Evolutionary conservation across 768 basidiomycete genomes (phyloP).

Genomic region (Ramaria rubella): DNA sequence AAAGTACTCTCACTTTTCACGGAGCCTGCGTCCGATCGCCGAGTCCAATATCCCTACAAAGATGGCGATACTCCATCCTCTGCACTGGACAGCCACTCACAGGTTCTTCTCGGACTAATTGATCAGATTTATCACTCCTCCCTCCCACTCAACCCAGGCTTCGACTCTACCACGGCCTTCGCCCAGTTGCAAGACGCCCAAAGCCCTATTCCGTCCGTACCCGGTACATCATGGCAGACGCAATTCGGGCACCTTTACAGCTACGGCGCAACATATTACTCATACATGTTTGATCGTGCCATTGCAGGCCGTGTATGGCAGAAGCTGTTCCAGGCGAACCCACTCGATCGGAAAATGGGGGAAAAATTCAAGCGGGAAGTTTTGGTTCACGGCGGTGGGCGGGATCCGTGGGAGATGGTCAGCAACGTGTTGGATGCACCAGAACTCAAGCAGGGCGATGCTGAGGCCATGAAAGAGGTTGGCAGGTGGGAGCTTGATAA

Average conservation of each 20-base stretch:
- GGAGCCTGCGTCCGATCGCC: slow-evolving; percentile 1
- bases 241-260: slow-evolving; percentile 95
- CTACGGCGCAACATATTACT: slow-evolving; percentile 97
- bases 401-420: slow-evolving; percentile 93
- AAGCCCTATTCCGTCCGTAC: slow-evolving; percentile 78
- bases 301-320: slow-evolving; percentile 92
- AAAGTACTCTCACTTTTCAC: slow-evolving; percentile 71
- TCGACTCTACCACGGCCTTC: slow-evolving; percentile 69
- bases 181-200: slow-evolving; percentile 56
- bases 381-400: slow-evolving; percentile 77
- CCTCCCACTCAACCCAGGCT: slow-evolving; percentile 42
- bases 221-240: slow-evolving; percentile 87
- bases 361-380: slow-evolving; percentile 77
- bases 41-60: slow-evolving; percentile 26
- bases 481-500: slow-evolving; percentile 85
- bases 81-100: slow-evolving; percentile 80
- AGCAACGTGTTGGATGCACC: slow-evolving; percentile 59
- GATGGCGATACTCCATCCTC: slow-evolving; percentile 37
- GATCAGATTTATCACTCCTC: slow-evolving; percentile 91
- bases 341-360: slow-evolving; percentile 65
- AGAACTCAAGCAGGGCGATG: slow-evolving; percentile 63
- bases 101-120: slow-evolving; percentile 81
- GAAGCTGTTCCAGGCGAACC: slow-evolving; percentile 61
- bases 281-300: slow-evolving; percentile 92
- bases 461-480: slow-evolving; percentile 81